These are phyloP conservation scores for Boletus rubroflammeus DNA, from an alignment of 768 basidiomycete genomes.

Conservation along the genomic window DNA sequence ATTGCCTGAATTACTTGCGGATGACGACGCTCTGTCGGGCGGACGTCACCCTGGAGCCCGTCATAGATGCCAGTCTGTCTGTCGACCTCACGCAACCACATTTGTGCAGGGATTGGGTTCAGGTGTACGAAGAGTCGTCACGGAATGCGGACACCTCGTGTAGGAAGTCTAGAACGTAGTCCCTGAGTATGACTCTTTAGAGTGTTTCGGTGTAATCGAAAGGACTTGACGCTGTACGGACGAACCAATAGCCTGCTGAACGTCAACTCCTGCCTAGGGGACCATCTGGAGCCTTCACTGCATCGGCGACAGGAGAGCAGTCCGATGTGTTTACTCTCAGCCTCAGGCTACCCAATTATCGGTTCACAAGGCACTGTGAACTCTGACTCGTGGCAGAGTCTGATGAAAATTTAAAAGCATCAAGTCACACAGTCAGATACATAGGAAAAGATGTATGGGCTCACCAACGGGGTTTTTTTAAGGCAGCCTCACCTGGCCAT, in stretches of 20 bases:
- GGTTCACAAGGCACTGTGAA: background rate
- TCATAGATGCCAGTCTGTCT: slow-evolving; percentile 13
- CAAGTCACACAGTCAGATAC: background rate
- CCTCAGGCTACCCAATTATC: background rate
- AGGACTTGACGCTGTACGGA: background rate
- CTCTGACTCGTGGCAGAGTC: background rate
- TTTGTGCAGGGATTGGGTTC: slow-evolving; percentile 25
- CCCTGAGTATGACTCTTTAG: background rate
- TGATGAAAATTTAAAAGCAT: background rate
- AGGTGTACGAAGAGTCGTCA: slow-evolving; percentile 24
- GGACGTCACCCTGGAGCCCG: slow-evolving; percentile 47
- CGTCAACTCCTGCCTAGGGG: background rate
- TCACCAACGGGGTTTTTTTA: background rate
- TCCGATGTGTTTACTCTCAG: background rate
- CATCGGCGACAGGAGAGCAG: background rate
- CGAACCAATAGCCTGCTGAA: background rate
- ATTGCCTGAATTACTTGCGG: slow-evolving; percentile 49
- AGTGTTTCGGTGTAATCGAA: background rate
- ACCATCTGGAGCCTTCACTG: background rate
- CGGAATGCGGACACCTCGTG: slow-evolving; percentile 11
- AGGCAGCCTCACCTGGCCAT: too few species aligned
- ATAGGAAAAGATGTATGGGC: background rate
- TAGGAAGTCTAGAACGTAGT: slow-evolving; percentile 3
- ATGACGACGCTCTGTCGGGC: slow-evolving; percentile 44
- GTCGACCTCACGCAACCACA: slow-evolving; percentile 25